Base-by-base conservation (phyloP, 2,329 filamentous ascomycete genomes). In the Macrophomina tecta region DNA sequence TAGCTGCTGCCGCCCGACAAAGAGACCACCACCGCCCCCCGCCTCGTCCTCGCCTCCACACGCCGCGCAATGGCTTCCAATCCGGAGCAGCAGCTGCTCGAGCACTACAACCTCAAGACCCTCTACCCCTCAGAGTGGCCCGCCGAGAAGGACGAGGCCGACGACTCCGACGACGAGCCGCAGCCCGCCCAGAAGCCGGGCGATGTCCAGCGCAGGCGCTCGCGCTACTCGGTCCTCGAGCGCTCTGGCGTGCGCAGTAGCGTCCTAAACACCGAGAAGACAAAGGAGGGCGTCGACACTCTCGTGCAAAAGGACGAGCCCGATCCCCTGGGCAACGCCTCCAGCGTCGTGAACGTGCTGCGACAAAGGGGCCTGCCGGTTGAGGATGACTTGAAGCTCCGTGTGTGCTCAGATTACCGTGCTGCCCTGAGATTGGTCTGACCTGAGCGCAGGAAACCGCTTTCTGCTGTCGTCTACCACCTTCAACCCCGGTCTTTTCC, bases 401-500 rank as follows among this genome's bases (percentile, higher is more conserved):
- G 93, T 91, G 82, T 71, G 87, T 86, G 36, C 56, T 49, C 3
- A 23, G 16, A 38, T 30, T 5, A n/a, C 42, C 7, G 18, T 48
- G 23, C 1, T 12, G n/a, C 42, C 28, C 18, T 23, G 9, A 30
- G 4, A 36, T 6, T 14, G 16, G 34, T 49, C 63, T 65, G 34
- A 65, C 52, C 12, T 11, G 45, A n/a, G 38, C 36, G 61, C 75
- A 91, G 90, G 91, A 67, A 97, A 97, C 76, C 92, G 93, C 70
- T 99, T 98, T 79, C 87, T 99, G 66, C 87, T 99, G 28, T 97
- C 94, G 11, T 98, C 94, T 16, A 98, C 94, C 12, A 94, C 92
- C 61, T 99, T 99, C 82, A 97, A 93, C 0, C 95, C 95, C 1
- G 89, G 92, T 3, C 83, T 97, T 7, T 99, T 97, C 78, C 86